Base-by-base conservation (phyloP, 768 basidiomycete genomes). In the Termitomyces titanicus region DNA sequence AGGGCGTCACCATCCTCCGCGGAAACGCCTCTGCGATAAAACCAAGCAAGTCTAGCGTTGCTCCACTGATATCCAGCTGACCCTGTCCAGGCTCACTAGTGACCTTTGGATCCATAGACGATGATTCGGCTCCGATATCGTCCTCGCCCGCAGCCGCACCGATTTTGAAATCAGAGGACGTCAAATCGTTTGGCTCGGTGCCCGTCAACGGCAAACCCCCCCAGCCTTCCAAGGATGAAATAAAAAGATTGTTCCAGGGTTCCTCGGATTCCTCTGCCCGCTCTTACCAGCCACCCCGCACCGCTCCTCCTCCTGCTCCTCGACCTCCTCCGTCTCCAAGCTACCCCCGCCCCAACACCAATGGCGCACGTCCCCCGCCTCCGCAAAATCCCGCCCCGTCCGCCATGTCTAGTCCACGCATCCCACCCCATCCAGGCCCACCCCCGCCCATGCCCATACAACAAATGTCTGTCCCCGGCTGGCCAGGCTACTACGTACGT, bases 101-200 rank as follows among this genome's bases (percentile, higher is more conserved):
- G 61, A 89, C 88, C 47, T 94, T 95, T 75, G 94, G 94, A 63
- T 92, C 92, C 45, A 90, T 94, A 79, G 88, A 92, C 73, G 89
- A 92, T 71, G 81, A 79, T 61, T 72, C 79, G 55, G 85, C 90
- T 51, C 80, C 86, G 57, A 85, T 93, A 64, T 89, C 92, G 34
- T 88, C 91, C 44, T 92, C 91, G 9, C 91, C 92, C 34, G 88
- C 90, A 52, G 74, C 82, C 48, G 79, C 82, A 34, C 79, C 85
- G 39, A 74, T 75, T 60, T 79, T 84, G 66, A 88, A 85, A 75
- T 76, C 83, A 59, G 86, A 86, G 64, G 80, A 73, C 64, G 86
- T 93, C 63, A 92, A 86, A 71, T 82, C 88, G 42, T 94, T 94
- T 72, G 92, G 92, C 65, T 79, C 88, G 24, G 83, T 94, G 37